Percentiles rank a stretch among this genome's conserved stretches.
Evolutionary conservation across 306 rosid species (phyloP).

Genomic region (Vachellia collinsii): DNA sequence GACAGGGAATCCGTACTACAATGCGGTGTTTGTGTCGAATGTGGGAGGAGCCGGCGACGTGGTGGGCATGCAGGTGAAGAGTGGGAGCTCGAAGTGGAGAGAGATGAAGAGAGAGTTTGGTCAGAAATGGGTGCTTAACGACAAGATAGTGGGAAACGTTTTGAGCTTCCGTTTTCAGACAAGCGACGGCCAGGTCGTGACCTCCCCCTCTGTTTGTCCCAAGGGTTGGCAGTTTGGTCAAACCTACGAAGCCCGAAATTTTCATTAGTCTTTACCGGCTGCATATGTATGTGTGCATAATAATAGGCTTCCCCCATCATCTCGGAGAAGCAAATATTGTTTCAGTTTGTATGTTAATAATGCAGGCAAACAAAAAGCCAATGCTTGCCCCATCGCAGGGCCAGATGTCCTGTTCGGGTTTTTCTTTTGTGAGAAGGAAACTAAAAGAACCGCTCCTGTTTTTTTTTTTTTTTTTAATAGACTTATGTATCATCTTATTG

Average conservation of each 20-base stretch:
- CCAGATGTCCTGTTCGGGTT: no score
- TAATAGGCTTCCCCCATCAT: neutral
- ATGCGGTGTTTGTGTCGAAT: constrained; percentile 51
- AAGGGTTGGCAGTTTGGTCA: constrained; percentile 63
- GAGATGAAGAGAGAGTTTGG: constrained; percentile 51
- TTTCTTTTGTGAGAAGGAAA: no score
- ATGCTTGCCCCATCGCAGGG: no score
- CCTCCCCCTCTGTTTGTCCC: constrained; percentile 48
- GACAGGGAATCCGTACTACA: constrained; percentile 60
- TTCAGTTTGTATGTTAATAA: neutral
- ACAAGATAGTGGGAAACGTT: constrained; percentile 46
- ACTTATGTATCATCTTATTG: no score
- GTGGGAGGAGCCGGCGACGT: constrained; percentile 66
- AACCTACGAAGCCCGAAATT: constrained; percentile 59
- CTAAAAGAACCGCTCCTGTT: no score
- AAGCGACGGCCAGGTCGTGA: constrained; percentile 50
- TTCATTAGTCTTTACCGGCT: neutral
- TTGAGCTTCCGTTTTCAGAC: constrained; percentile 53
- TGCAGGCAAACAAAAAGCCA: no score
- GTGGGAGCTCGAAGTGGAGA: constrained; percentile 47
- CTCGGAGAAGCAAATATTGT: neutral
- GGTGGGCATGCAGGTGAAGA: constrained; percentile 47
- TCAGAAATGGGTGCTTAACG: constrained; percentile 54
- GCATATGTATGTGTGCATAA: no score
- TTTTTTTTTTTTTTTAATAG: no score